Evolutionary conservation across 345 rosid genomes (phyloP), one percentile per base, ranked within the genome.

Genomic region (Iberis pinnata): DNA sequence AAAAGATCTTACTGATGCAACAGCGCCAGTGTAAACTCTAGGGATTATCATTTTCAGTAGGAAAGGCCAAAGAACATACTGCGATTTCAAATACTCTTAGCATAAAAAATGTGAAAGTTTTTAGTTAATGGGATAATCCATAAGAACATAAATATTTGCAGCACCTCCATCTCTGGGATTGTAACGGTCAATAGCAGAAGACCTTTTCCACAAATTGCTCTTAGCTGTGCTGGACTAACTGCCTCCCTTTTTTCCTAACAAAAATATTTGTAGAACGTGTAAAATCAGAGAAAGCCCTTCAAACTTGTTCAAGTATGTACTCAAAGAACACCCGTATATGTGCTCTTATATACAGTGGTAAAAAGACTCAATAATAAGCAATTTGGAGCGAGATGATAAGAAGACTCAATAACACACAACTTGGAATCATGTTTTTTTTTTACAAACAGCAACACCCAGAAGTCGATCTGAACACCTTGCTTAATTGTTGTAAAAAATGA

Each of bases 61-160:
- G 76, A 87, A 87, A 22, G 96, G 98, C 98, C 98, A 90, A 64
- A 90, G 96, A 39, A 84, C 70, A 44, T 81, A 88, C 98, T 90
- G 96, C 75, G 71, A 32, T 60, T 67, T 48, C 51, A 67, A 24
- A 46, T 53, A 47, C 17, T 32, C 22, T 15, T 39, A 52, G 45
- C 52, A 41, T 40, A 47, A 54, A 22, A 47, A 16, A 52, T 20
- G 49, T 44, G 49, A 45, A 24, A 27, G 5, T 1, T 41, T 24
- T 32, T 11, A 12, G 43, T 36, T 6, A 42, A 20, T 41, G 33
- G 24, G 39, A 73, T 20, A 22, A 2, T 32, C 27, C 53, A 32
- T 10, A 32, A 32, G n/a, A 19, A 62, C 56, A 35, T 40, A 51
- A 18, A 25, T 45, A 32, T 36, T 35, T 47, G 18, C 19, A 25